Evolutionary conservation across 768 basidiomycete genomes (phyloP).

Genomic region (Boletus bicolor): DNA sequence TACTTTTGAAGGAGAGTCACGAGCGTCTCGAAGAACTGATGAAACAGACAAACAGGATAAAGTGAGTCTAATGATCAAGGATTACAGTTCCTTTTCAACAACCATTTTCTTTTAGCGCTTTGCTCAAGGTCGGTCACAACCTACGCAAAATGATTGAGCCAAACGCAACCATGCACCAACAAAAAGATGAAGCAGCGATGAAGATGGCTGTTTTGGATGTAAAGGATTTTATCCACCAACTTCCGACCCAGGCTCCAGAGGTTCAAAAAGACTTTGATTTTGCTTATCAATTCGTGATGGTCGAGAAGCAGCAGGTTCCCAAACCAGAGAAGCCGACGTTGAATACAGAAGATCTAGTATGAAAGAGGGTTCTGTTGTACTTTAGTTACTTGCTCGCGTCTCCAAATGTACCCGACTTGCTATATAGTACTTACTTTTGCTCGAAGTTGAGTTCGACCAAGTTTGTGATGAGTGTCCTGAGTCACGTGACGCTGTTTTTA

Average conservation of each 20-base stretch:
- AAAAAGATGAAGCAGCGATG: conserved; percentile 24
- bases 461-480: no score
- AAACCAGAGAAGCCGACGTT: conserved; percentile 21
- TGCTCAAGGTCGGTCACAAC: conserved; percentile 24
- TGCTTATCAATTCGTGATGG: conserved; percentile 36
- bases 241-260: conserved; percentile 22
- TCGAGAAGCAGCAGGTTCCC: conserved; percentile 1
- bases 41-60: conserved; percentile 28
- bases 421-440: no score
- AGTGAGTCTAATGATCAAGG: conserved; percentile 25
- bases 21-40: conserved; percentile 35
- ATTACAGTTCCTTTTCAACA: not conserved
- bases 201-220: conserved; percentile 27
- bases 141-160: conserved; percentile 35
- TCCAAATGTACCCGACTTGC: not conserved
- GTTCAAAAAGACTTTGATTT: conserved; percentile 25
- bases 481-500: no score
- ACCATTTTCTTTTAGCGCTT: conserved; percentile 14
- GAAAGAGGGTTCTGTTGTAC: not conserved
- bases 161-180: conserved; percentile 27
- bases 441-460: no score
- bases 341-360: conserved; percentile 24
- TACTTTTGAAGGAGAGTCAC: conserved; percentile 28
- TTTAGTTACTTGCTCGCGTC: conserved; percentile 19
- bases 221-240: conserved; percentile 25